Conservation (phyloP, 2,329 filamentous ascomycete species). For the Sarocladiaceae sp. region DNA sequence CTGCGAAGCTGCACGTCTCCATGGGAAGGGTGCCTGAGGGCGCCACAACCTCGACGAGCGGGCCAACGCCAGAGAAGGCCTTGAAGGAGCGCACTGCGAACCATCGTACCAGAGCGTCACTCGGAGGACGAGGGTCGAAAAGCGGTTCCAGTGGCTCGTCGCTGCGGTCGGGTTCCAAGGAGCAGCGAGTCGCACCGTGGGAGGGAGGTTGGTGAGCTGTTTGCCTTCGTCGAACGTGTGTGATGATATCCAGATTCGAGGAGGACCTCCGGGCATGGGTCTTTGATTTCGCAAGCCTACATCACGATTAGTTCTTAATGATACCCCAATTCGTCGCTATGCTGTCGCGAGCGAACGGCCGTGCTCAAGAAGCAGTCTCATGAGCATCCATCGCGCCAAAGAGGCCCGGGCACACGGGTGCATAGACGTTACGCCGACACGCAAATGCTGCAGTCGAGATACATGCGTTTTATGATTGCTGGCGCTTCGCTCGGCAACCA, state of each 20-base stretch:
- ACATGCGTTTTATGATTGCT: too few relatives aligned
- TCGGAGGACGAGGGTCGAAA: constrained; percentile 1
- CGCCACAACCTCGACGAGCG: constrained; percentile 39
- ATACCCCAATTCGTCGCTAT: constrained; percentile 3
- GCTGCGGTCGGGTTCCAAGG: neutral
- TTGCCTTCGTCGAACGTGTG: too few relatives aligned
- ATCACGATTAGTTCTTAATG: neutral
- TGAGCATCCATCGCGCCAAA: too few relatives aligned
- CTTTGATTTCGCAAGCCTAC: too few relatives aligned
- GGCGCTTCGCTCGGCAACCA: too few relatives aligned
- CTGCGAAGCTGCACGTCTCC: constrained; percentile 42
- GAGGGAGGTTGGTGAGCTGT: neutral
- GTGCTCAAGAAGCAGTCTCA: too few relatives aligned
- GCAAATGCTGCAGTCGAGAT: too few relatives aligned
- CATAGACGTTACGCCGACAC: too few relatives aligned
- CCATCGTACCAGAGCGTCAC: neutral
- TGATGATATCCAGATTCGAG: too few relatives aligned
- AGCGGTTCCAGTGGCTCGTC: constrained; percentile 6
- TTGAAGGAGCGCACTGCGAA: constrained; percentile 17
- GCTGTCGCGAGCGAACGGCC: too few relatives aligned
- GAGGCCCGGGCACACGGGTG: too few relatives aligned
- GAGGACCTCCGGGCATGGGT: neutral
- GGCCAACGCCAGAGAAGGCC: constrained; percentile 40
- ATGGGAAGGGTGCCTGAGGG: constrained; percentile 37
- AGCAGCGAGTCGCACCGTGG: constrained; percentile 8